Evolutionary conservation across 305 asterid genomes (phyloP).

Genomic region (Plantago rigida): DNA sequence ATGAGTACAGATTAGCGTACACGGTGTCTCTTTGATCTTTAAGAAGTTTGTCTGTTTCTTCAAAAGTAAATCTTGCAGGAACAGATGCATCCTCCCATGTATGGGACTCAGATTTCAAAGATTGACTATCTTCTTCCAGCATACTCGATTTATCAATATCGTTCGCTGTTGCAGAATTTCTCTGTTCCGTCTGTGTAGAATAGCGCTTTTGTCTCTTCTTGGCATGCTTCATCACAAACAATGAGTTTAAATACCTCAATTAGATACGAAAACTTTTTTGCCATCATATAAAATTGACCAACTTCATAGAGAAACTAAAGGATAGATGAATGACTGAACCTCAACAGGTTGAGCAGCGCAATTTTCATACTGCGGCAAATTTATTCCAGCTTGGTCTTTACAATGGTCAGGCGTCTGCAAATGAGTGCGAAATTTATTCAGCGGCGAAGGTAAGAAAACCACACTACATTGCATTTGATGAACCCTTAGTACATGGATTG

Average conservation of each 20-base stretch:
- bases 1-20: conserved; percentile 19
- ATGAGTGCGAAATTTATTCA: conserved; percentile 13
- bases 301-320: not conserved
- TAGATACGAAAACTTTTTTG: not conserved
- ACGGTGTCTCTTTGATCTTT: conserved; percentile 23
- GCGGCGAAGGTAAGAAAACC: not conserved
- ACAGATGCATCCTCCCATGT: not conserved
- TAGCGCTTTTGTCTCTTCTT: conserved; percentile 27
- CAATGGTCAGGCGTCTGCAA: conserved; percentile 26
- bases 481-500: too few species aligned
- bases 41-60: conserved; percentile 25
- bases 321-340: conserved; percentile 5
- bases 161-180: conserved; percentile 17
- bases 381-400: conserved; percentile 18
- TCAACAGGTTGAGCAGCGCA: conserved; percentile 9
- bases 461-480: not conserved
- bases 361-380: conserved; percentile 22
- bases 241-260: conserved; percentile 6
- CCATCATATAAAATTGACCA: not conserved
- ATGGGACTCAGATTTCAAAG: conserved; percentile 9
- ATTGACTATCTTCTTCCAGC: conserved; percentile 13
- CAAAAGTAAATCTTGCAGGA: conserved; percentile 16
- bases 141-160: conserved; percentile 20
- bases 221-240: conserved; percentile 29
- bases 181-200: conserved; percentile 25